Evolutionary conservation across 306 rosid species (phyloP), one percentile per base, ranked within the genome.

Genomic region (Herpetospermum pedunculosum): DNA sequence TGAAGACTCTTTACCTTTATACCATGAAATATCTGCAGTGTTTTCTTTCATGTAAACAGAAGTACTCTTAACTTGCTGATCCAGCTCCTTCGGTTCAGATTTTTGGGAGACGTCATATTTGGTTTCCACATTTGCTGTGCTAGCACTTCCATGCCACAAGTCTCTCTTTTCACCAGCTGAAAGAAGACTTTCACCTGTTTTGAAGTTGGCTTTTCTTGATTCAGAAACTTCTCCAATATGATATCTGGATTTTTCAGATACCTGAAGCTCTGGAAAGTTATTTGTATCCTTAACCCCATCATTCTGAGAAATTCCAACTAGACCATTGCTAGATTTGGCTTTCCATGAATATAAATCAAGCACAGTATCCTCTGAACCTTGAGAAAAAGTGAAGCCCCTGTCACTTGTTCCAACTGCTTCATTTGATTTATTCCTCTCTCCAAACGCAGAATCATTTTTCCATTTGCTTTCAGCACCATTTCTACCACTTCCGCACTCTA

Each of bases 291-390:
- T 75, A 69, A 78, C 82, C 64, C 80, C 77, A 44, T 87, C 91
- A 76, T 67, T 84, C 76, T 77, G 88, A 85, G 75, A 72, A 32
- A 80, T 78, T 53, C 80, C 87, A 25, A 46, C 73, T 48, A 82
- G 81, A 79, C 95, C 95, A 78, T 91, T 93, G 80, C 85, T 80
- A 52, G 83, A 71, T 75, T 76, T 85, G 78, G 74, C 73, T 80
- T 94, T 89, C 96, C 91, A 87, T 12, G 96, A 80, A 76, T 81
- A 82, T 63, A 91, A 81, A 91, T 88, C 97, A 75, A 87, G 89
- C 69, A 83, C 79, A 3, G 83, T 74, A 53, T 89, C 96, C 83
- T 89, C 96, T 1, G 85, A 80, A 79, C 86, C 84, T 80, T 85
- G 90, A 13, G 83, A 83, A 75, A 88, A 87, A 55, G 77, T 77